phyloP scores from a whole-genome alignment of 2,329 filamentous ascomycete species.

The Aspergillus brunneoviolaceus region DNA sequence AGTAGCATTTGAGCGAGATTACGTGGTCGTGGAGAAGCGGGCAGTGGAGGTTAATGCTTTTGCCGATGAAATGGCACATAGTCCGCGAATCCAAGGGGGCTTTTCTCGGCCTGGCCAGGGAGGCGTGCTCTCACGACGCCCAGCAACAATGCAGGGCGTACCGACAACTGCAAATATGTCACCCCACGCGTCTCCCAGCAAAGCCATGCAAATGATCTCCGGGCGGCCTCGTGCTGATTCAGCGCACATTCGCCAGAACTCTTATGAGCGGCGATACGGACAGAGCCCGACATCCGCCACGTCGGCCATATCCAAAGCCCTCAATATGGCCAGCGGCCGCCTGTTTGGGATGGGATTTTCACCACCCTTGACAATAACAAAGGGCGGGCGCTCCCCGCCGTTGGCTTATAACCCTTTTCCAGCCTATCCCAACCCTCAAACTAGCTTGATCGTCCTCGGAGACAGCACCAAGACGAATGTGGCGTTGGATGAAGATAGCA shows the following conservation, averaged over 20 bases:
- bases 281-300: constrained; percentile 73
- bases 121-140: constrained; percentile 68
- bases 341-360: constrained; percentile 53
- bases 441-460: constrained; percentile 63
- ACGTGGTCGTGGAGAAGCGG: constrained; percentile 92
- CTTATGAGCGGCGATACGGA: constrained; percentile 78
- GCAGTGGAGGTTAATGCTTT: constrained; percentile 96
- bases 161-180: constrained; percentile 69
- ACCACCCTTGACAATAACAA: constrained; percentile 47
- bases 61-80: constrained; percentile 89
- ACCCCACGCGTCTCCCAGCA: constrained; percentile 64
- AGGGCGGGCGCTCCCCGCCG: constrained; percentile 48
- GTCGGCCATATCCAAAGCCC: constrained; percentile 89
- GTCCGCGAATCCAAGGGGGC: constrained; percentile 61
- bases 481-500: constrained; percentile 74
- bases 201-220: constrained; percentile 71
- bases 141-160: constrained; percentile 69
- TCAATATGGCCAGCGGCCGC: constrained; percentile 81
- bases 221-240: constrained; percentile 62
- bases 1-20: constrained; percentile 86
- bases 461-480: constrained; percentile 62
- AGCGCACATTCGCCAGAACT: constrained; percentile 69
- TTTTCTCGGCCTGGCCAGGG: constrained; percentile 56
- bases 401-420: constrained; percentile 69
- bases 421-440: constrained; percentile 72